Evolutionary conservation across 352 stramenopile species (phyloP).

Genomic region (Phytophthora crassamura): DNA sequence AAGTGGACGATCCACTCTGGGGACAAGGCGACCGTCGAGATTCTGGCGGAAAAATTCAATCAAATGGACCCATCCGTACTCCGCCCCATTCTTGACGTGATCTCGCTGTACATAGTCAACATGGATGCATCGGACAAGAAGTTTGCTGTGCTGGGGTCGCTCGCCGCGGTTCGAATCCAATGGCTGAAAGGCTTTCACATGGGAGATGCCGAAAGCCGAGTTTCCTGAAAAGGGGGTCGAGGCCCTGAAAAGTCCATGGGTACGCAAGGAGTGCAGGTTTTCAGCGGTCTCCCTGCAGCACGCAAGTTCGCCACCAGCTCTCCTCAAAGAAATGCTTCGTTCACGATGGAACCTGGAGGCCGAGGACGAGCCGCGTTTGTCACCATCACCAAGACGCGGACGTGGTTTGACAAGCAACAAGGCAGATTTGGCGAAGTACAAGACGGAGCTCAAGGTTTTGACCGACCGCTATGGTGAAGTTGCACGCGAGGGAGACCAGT

Average conservation of each 20-base stretch:
- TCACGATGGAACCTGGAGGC: conserved; percentile 10
- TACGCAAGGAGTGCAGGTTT: neutral
- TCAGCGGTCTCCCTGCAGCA: neutral
- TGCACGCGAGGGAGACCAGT: neutral
- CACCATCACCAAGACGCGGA: conserved; percentile 15
- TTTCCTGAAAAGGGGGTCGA: conserved; percentile 1
- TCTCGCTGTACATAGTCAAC: neutral
- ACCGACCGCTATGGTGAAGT: conserved; percentile 4
- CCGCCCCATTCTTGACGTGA: neutral
- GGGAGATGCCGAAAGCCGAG: conserved; percentile 6
- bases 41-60: conserved; percentile 6
- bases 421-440: neutral
- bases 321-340: conserved; percentile 13
- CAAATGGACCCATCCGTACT: conserved; percentile 3
- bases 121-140: neutral
- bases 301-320: neutral
- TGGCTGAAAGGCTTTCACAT: conserved; percentile 14
- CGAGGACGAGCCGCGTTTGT: conserved; percentile 5
- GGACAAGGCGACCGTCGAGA: neutral
- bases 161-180: neutral
- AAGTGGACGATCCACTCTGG: no score
- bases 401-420: conserved; percentile 4
- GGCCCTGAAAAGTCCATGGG: conserved; percentile 1
- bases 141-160: conserved; percentile 3
- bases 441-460: neutral